These are phyloP conservation scores for Diaporthe australafricana DNA, from an alignment of 2,329 filamentous ascomycete genomes.

Conservation along the genomic window DNA sequence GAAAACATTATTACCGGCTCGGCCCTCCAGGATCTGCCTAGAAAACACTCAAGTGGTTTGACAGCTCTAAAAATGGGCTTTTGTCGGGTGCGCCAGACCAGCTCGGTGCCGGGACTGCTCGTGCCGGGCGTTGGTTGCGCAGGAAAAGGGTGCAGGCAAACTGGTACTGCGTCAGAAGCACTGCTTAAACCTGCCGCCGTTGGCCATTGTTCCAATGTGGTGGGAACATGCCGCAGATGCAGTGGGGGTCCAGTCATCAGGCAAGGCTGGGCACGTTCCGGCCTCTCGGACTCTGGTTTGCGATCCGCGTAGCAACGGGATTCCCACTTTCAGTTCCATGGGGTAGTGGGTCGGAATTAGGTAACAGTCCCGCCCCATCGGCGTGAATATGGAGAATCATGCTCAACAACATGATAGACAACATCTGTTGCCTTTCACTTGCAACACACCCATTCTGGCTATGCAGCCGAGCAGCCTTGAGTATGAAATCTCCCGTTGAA, in stretches of 20 bases:
- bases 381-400: conserved; percentile 19
- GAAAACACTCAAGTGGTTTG: neutral
- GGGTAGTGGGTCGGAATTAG: conserved; percentile 34
- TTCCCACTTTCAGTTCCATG: conserved; percentile 20
- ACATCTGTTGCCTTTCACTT: neutral
- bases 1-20: neutral
- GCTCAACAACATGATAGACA: neutral
- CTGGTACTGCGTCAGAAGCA: neutral
- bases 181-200: conserved; percentile 1
- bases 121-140: neutral
- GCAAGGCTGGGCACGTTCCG: conserved; percentile 17
- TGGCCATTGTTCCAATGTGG: neutral
- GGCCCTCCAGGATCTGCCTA: neutral
- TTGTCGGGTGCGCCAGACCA: neutral
- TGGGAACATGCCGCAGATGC: neutral
- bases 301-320: conserved; percentile 1
- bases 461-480: neutral
- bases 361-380: conserved; percentile 28
- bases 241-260: conserved; percentile 18
- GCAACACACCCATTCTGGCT: conserved; percentile 13
- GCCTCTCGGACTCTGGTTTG: conserved; percentile 26
- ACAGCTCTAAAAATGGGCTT: neutral
- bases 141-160: neutral
- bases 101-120: neutral
- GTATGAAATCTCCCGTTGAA: neutral